Conservation (phyloP, 2,329 filamentous ascomycete species). For the Colletotrichum lentis region DNA sequence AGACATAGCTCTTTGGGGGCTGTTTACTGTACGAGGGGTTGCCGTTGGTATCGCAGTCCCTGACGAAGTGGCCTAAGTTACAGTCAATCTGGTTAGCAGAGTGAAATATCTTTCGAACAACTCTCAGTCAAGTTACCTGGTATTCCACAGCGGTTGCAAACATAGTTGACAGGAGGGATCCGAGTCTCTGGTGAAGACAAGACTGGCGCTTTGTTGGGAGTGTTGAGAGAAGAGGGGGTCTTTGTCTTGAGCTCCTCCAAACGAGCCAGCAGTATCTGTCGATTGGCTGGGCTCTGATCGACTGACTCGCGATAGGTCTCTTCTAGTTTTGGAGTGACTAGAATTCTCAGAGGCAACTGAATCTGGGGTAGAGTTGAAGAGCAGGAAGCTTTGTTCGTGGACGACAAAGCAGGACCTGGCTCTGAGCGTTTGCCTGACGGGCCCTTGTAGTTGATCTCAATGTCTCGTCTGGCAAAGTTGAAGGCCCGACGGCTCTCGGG, state of each 20-base stretch:
- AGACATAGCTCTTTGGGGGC: slow-evolving; percentile 35
- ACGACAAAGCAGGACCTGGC: background rate
- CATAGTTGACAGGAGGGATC: slow-evolving; percentile 17
- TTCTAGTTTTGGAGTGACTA: background rate
- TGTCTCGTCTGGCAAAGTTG: slow-evolving; percentile 29
- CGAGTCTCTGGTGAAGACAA: background rate
- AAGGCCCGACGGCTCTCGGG: slow-evolving; percentile 6
- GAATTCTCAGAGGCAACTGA: background rate
- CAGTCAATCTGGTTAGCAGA: background rate
- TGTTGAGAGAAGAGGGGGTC: background rate
- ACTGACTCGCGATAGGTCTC: background rate
- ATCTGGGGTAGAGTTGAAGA: background rate
- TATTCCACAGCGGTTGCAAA: slow-evolving; percentile 31
- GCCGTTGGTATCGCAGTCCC: slow-evolving; percentile 35
- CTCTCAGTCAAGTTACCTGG: slow-evolving; percentile 10
- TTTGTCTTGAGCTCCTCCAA: background rate
- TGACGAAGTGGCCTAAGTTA: slow-evolving; percentile 38
- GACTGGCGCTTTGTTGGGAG: background rate
- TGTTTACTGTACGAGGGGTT: slow-evolving; percentile 4
- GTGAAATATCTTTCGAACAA: background rate
- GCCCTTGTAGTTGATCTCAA: slow-evolving; percentile 34
- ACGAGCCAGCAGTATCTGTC: background rate
- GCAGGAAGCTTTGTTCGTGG: background rate
- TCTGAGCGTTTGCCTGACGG: background rate
- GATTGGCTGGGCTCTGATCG: background rate